phyloP scores from a whole-genome alignment of 805 yeast genomes.

The Candida orba region DNA sequence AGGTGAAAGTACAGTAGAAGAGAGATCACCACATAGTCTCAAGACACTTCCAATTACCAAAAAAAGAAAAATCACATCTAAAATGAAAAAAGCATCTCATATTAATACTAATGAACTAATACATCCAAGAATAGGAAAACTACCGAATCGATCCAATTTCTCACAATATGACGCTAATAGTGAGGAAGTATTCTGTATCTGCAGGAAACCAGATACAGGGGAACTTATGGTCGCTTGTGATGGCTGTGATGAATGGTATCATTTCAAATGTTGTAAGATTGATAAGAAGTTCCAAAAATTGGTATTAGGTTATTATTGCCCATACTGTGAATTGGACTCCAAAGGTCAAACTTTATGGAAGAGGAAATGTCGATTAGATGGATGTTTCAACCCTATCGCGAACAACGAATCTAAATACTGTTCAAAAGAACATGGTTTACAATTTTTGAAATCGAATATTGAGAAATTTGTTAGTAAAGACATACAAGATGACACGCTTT shows the following conservation, averaged over 20 bases:
- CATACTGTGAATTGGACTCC: conserved; percentile 49
- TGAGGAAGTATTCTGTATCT: conserved; percentile 68
- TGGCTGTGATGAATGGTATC: conserved; percentile 94
- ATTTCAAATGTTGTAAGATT: conserved; percentile 68
- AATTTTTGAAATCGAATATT: conserved; percentile 9
- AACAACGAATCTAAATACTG: conserved; percentile 61
- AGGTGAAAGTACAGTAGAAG: too few species aligned
- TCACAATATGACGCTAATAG: conserved; percentile 39
- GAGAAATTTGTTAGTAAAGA: conserved; percentile 1
- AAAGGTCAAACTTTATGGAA: conserved; percentile 58
- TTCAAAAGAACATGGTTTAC: conserved; percentile 57
- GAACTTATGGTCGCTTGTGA: conserved; percentile 91
- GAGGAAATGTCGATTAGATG: conserved; percentile 57
- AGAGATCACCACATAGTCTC: too few species aligned
- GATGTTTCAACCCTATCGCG: conserved; percentile 49
- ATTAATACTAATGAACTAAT: background rate
- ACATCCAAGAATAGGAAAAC: conserved; percentile 25
- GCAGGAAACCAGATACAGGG: conserved; percentile 73
- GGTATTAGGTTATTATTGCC: conserved; percentile 63
- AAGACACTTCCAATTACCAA: too few species aligned
- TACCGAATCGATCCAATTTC: conserved; percentile 11
- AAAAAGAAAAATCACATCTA: too few species aligned
- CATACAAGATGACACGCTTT: background rate
- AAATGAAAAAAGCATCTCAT: too few species aligned
- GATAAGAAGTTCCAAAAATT: conserved; percentile 43